Evolutionary conservation across 2,329 filamentous ascomycete genomes (phyloP), one percentile per base, ranked within the genome.

Genomic region (Aspergillus flavus): DNA sequence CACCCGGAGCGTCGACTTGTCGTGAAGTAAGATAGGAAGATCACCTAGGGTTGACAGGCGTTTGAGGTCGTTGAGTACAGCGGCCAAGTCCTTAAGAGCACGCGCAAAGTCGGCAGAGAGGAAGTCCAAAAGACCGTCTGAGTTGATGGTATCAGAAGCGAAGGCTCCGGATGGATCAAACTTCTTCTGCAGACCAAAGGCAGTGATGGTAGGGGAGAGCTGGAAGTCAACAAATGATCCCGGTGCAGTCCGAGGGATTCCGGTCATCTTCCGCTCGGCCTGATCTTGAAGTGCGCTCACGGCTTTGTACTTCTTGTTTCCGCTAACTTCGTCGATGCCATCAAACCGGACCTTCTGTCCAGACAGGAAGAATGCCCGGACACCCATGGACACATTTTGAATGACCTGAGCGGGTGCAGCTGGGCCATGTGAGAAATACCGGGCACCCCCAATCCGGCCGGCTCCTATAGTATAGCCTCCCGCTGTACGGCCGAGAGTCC

Each of bases 361-460:
- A 0, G 91, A 93, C n/a, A 97, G 84, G 80, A 92, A 90, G 79
- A 99, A 97, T 14, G 93, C 94, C 59, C 95, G 89, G 73, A 98
- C 89, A 6, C 93, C 95, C 70, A 93, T 89, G 14, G 93, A 96
- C n/a, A 97, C 94, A 78, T 97, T 97, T 77, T 95, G 91, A 58
- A 98, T 87, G 54, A 98, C 93, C 76, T 98, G 92, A 1, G 94
- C 93, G 45, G 93, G 93, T 9, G 90, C 87, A 11, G 92, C 90
- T 1, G 94, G 93, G 0, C 89, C 87, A 79, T 97, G 94, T 1
- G 93, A 96, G 80, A 98, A 98, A 82, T 94, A 94, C 68, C 94
- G 87, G 28, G 89, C 88, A 52, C 90, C 91, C 68, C 91, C 88
- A 63, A 87, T 77, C 54, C 89, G 85, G 36, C 89, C 90, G 57